These are phyloP conservation scores for Craterostigma plantagineum DNA, from an alignment of 257 asterid species.

Conservation along the genomic window DNA sequence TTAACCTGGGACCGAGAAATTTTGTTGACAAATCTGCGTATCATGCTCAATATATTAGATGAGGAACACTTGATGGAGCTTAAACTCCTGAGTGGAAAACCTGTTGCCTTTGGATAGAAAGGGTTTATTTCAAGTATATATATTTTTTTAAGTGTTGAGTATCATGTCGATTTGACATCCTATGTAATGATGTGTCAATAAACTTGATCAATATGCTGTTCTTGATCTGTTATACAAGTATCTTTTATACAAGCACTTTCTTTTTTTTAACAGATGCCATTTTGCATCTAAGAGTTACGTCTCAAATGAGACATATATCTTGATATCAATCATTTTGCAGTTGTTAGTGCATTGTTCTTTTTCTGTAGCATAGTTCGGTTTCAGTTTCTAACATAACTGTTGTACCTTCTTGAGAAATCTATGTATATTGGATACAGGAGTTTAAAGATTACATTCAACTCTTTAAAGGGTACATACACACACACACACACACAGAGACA, in stretches of 20 bases:
- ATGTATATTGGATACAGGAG: no score
- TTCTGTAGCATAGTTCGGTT: no score
- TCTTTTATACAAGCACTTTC: slow-evolving; percentile 2
- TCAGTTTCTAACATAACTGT: no score
- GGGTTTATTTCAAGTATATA: slow-evolving; percentile 8
- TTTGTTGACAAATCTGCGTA: slow-evolving; percentile 74
- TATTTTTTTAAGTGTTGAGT: slow-evolving; percentile 3
- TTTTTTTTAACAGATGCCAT: slow-evolving; percentile 14
- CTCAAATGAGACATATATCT: slow-evolving; percentile 15
- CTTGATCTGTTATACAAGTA: slow-evolving; percentile 3
- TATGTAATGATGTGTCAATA: slow-evolving; percentile 20
- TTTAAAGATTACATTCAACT: no score
- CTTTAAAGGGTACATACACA: no score
- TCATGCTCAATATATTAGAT: slow-evolving; percentile 64
- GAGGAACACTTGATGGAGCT: slow-evolving; percentile 86
- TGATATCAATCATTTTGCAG: no score
- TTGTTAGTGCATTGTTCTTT: no score
- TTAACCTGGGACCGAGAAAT: slow-evolving; percentile 90
- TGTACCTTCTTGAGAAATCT: no score
- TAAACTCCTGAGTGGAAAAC: slow-evolving; percentile 41
- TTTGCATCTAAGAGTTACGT: slow-evolving; percentile 14
- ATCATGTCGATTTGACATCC: slow-evolving; percentile 11
- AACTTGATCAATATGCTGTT: slow-evolving; percentile 10
- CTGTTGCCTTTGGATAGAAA: slow-evolving; percentile 21
- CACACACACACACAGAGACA: no score